Conservation (phyloP, 331 rosid species). For the Erythrophleum ivorense region DNA sequence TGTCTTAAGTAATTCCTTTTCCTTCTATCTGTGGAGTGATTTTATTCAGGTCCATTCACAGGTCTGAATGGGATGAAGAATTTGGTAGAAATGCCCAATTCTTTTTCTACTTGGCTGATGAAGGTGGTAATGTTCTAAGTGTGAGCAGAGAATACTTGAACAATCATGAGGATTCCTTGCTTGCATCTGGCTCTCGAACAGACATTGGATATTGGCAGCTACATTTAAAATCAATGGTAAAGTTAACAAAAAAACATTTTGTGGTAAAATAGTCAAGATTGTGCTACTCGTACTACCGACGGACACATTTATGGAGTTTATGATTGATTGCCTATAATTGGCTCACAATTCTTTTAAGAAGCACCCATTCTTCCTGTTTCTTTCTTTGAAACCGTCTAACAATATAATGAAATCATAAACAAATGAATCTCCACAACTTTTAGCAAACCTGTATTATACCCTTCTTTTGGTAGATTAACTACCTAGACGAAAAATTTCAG, state of each 20-base stretch:
- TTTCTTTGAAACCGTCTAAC: slow-evolving; percentile 31
- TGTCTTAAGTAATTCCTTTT: slow-evolving; percentile 22
- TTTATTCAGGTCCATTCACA: slow-evolving; percentile 50
- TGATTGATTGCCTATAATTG: slow-evolving; percentile 31
- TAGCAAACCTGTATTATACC: slow-evolving; percentile 12
- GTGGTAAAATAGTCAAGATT: slow-evolving; percentile 29
- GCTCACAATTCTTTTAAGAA: slow-evolving; percentile 9
- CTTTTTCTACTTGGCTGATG: slow-evolving; percentile 96
- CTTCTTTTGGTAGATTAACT: slow-evolving; percentile 27
- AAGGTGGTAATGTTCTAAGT: slow-evolving; percentile 66
- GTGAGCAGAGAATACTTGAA: slow-evolving; percentile 58
- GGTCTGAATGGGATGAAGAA: slow-evolving; percentile 62
- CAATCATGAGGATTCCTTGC: slow-evolving; percentile 59
- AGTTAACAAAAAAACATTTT: slow-evolving; percentile 27
- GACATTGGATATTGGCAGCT: slow-evolving; percentile 97
- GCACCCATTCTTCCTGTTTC: slow-evolving; percentile 3
- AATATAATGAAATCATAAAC: slow-evolving; percentile 1
- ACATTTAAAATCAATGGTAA: slow-evolving; percentile 89
- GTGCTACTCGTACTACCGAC: slow-evolving; percentile 1
- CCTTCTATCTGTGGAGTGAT: slow-evolving; percentile 1
- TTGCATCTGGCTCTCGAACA: slow-evolving; percentile 79
- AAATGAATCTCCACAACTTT: slow-evolving; percentile 27
- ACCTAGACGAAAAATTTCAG: neutral
- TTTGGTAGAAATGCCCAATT: slow-evolving; percentile 62
- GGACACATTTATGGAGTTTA: slow-evolving; percentile 19